Percentiles rank a stretch among this genome's conserved stretches.
Conservation (phyloP, 2,329 filamentous ascomycete species). For the Fusarium sp. region DNA sequence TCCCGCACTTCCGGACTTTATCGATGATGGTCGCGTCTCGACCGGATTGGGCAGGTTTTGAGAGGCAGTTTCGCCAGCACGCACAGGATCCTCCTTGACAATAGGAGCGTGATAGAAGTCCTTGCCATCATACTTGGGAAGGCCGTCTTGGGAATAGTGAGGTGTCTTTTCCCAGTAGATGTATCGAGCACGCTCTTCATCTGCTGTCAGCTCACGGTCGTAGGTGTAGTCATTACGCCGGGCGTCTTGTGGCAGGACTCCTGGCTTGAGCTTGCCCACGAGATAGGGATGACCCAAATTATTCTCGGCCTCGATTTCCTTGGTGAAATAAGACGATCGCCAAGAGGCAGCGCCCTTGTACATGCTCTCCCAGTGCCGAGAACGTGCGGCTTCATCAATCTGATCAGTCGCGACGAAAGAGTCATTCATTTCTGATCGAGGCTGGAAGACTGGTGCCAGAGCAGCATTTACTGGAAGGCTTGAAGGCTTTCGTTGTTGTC, state of each 20-base stretch:
- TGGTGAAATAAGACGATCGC: conserved; percentile 38
- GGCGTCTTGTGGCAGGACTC: conserved; percentile 55
- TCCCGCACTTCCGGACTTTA: conserved; percentile 21
- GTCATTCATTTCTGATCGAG: conserved; percentile 47
- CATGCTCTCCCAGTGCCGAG: conserved; percentile 13
- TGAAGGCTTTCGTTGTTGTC: conserved; percentile 50
- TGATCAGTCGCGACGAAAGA: conserved; percentile 30
- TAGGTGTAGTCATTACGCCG: conserved; percentile 64
- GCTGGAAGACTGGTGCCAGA: conserved; percentile 62
- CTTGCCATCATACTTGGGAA: conserved; percentile 73
- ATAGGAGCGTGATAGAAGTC: conserved; percentile 71
- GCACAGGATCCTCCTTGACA: conserved; percentile 50
- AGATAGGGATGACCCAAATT: conserved; percentile 60
- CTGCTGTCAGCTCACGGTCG: conserved; percentile 65
- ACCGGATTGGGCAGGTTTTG: neutral
- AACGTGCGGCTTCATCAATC: conserved; percentile 11
- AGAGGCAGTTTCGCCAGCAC: neutral
- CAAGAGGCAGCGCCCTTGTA: conserved; percentile 33
- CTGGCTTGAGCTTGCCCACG: conserved; percentile 62
- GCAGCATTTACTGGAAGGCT: conserved; percentile 59
- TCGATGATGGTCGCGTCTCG: conserved; percentile 3
- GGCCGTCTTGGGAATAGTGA: conserved; percentile 59
- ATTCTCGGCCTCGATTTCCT: conserved; percentile 27
- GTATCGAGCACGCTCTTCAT: conserved; percentile 68
- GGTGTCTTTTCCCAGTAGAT: conserved; percentile 71